These are phyloP conservation scores for Bertia moriformis DNA, from an alignment of 2,329 filamentous ascomycete genomes.

Conservation along the genomic window DNA sequence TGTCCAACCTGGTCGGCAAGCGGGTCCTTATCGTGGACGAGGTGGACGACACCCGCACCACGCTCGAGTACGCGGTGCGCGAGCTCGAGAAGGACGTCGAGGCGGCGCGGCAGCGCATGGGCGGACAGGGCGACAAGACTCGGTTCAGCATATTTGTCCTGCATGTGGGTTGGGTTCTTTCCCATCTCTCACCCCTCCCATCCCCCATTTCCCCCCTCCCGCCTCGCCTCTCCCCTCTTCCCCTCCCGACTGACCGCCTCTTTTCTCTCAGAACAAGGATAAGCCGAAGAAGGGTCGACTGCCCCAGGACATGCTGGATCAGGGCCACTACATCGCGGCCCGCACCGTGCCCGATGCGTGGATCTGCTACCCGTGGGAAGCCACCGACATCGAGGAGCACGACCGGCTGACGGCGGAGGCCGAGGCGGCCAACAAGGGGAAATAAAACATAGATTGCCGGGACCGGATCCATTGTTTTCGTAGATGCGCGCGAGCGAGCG, in stretches of 20 bases:
- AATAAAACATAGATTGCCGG: too few relatives aligned
- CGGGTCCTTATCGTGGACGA: constrained; percentile 86
- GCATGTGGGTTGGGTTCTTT: constrained; percentile 57
- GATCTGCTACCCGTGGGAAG: constrained; percentile 99
- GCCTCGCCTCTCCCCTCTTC: neutral
- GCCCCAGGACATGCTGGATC: constrained; percentile 60
- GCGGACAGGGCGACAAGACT: constrained; percentile 57
- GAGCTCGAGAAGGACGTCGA: constrained; percentile 93
- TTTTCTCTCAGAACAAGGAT: constrained; percentile 66
- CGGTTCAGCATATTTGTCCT: constrained; percentile 90
- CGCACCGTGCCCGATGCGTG: constrained; percentile 84
- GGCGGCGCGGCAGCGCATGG: constrained; percentile 58
- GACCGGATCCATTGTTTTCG: too few relatives aligned
- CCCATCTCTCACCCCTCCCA: constrained; percentile 4
- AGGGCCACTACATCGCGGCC: constrained; percentile 68
- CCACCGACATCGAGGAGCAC: constrained; percentile 82
- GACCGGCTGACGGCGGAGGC: constrained; percentile 48
- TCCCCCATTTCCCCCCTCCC: neutral
- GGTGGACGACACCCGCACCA: constrained; percentile 89
- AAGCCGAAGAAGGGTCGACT: constrained; percentile 85
- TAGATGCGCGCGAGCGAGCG: too few relatives aligned
- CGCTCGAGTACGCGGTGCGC: constrained; percentile 81
- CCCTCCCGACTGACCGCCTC: constrained; percentile 4
- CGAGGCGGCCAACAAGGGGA: constrained; percentile 1
- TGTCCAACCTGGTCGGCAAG: constrained; percentile 81